phyloP scores from a whole-genome alignment of 805 yeast genomes.

The Candida succiphila region DNA sequence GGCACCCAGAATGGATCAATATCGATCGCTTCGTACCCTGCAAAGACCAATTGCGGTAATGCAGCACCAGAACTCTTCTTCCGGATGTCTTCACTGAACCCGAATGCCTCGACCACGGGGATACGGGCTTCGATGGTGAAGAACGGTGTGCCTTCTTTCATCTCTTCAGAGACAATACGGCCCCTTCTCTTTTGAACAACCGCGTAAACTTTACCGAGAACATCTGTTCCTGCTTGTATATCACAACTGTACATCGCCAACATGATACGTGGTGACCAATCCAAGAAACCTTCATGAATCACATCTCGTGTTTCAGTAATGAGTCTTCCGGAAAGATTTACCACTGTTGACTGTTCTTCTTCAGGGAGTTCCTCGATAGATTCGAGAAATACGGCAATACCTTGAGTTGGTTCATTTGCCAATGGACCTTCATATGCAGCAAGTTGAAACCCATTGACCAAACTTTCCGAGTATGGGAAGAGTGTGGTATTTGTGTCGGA shows the following conservation, averaged over 20 bases:
- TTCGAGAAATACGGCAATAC: conserved; percentile 50
- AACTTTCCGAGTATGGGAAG: conserved; percentile 45
- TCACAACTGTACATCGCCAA: conserved; percentile 93
- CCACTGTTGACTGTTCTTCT: conserved; percentile 23
- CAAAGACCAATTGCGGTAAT: conserved; percentile 85
- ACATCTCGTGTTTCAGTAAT: conserved; percentile 65
- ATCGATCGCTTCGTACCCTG: conserved; percentile 80
- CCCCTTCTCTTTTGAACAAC: conserved; percentile 90
- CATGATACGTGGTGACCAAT: conserved; percentile 83
- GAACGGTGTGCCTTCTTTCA: conserved; percentile 98
- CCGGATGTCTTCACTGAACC: conserved; percentile 90
- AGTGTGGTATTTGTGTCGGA: not conserved
- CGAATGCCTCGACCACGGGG: conserved; percentile 95
- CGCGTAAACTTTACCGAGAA: conserved; percentile 88
- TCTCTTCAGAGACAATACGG: conserved; percentile 75
- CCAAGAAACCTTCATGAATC: conserved; percentile 60
- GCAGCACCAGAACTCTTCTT: conserved; percentile 96
- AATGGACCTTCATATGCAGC: conserved; percentile 82
- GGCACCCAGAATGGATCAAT: conserved; percentile 99
- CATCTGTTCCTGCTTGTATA: conserved; percentile 91
- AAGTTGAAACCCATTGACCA: conserved; percentile 77
- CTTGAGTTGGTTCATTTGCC: conserved; percentile 80
- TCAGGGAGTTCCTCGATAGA: conserved; percentile 21
- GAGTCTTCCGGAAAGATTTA: conserved; percentile 59
- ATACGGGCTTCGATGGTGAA: conserved; percentile 77